Conservation (phyloP, 768 basidiomycete species). For the Lactifluus pinguis region DNA sequence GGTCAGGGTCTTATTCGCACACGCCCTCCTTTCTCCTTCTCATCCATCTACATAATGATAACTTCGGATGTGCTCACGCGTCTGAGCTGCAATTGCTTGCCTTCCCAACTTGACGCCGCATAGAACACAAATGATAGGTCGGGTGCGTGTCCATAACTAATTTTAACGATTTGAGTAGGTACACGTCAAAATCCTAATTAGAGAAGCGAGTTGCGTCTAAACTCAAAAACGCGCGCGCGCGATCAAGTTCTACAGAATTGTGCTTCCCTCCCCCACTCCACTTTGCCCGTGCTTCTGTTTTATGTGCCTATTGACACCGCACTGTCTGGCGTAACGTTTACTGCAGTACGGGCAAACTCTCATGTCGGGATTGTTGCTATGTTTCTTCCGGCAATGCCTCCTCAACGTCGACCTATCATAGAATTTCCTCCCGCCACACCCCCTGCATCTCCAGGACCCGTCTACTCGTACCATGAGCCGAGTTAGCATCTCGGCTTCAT, state of each 20-base stretch:
- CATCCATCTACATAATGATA: background rate
- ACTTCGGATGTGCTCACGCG: background rate
- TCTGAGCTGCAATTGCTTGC: background rate
- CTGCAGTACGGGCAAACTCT: background rate
- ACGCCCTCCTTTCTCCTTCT: background rate
- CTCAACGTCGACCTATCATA: background rate
- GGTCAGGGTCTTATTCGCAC: background rate
- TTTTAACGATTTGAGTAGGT: too few relatives aligned
- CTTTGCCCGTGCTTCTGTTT: background rate
- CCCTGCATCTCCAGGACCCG: background rate
- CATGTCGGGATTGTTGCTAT: background rate
- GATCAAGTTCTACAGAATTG: background rate
- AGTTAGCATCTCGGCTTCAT: background rate
- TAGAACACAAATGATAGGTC: background rate
- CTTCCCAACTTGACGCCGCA: too few relatives aligned
- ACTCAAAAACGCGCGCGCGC: too few relatives aligned
- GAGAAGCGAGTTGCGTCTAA: too few relatives aligned
- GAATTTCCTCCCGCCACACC: background rate
- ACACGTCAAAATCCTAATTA: too few relatives aligned
- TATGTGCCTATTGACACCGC: background rate
- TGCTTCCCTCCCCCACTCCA: background rate
- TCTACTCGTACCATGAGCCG: background rate
- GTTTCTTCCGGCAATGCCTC: background rate
- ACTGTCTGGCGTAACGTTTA: background rate
- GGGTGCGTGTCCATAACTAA: too few relatives aligned